phyloP scores from a whole-genome alignment of 345 rosid genomes.

The Populus davidiana region DNA sequence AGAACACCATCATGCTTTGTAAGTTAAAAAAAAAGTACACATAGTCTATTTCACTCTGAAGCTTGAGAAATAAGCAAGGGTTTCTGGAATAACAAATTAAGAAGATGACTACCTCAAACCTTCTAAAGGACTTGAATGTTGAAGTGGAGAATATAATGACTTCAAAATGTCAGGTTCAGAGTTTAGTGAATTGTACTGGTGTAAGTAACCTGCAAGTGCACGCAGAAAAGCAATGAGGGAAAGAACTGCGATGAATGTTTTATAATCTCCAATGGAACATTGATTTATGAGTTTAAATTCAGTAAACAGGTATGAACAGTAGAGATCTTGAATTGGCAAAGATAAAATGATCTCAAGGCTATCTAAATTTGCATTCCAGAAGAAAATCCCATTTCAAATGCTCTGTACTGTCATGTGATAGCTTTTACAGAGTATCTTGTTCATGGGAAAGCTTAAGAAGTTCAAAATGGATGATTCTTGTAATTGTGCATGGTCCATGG shows the following conservation, averaged over 20 bases:
- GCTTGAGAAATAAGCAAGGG: neutral
- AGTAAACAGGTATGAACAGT: neutral
- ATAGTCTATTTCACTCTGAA: neutral
- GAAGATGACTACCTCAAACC: slow-evolving; percentile 58
- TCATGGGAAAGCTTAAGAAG: no score
- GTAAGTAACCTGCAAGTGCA: slow-evolving; percentile 64
- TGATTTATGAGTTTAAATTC: neutral
- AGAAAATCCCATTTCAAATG: neutral
- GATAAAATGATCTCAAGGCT: neutral
- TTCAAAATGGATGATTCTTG: no score
- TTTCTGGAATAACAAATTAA: neutral
- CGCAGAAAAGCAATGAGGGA: neutral
- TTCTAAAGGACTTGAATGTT: slow-evolving; percentile 87
- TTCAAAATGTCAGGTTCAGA: slow-evolving; percentile 93
- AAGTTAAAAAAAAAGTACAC: neutral
- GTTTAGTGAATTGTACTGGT: slow-evolving; percentile 74
- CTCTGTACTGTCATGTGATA: no score
- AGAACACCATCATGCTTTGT: neutral
- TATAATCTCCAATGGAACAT: slow-evolving; percentile 1
- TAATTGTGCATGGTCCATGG: no score
- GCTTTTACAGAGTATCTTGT: no score
- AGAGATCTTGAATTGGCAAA: neutral
- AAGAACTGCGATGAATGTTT: neutral
- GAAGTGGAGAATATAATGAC: slow-evolving; percentile 93
- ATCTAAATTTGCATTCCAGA: neutral